A percentile compares a stretch with the other conserved stretches of the same genome.
phyloP scores from a whole-genome alignment of 257 asterid genomes.

The Lycium barbarum region DNA sequence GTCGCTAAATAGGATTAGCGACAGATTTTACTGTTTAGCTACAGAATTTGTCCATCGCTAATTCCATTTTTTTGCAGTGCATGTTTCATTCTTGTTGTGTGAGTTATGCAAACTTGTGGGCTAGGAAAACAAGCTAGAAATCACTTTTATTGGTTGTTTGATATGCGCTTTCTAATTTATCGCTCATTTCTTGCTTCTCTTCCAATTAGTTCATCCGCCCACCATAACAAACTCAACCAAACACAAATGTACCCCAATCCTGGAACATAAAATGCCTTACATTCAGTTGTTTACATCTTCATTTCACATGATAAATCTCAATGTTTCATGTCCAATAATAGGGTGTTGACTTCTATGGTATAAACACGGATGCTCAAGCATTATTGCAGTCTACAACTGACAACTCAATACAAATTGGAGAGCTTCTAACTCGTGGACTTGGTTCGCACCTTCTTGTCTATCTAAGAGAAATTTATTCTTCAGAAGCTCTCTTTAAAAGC shows the following conservation, averaged over 20 bases:
- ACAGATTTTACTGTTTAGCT: too few species aligned
- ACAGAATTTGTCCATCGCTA: too few species aligned
- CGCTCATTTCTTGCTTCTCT: not conserved
- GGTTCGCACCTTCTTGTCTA: conserved; percentile 54
- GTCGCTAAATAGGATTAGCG: too few species aligned
- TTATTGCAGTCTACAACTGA: conserved; percentile 84
- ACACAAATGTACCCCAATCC: not conserved
- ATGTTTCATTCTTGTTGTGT: not conserved
- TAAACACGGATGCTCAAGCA: conserved; percentile 97
- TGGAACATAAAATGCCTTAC: not conserved
- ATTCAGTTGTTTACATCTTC: conserved; percentile 1
- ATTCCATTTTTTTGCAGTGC: too few species aligned
- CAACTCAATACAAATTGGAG: conserved; percentile 92
- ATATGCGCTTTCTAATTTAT: not conserved
- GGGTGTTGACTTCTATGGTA: conserved; percentile 96
- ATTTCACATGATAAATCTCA: conserved; percentile 34
- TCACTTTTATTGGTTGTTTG: not conserved
- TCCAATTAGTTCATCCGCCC: not conserved
- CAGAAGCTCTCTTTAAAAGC: not conserved
- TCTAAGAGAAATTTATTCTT: not conserved
- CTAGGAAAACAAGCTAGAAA: conserved; percentile 5
- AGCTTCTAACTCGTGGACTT: conserved; percentile 97
- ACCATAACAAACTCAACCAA: not conserved
- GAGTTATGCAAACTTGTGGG: not conserved
- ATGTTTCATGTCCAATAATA: conserved; percentile 36